phyloP scores from a whole-genome alignment of 2,329 filamentous ascomycete genomes.

The Nothophaeocryptopus gaeumannii region DNA sequence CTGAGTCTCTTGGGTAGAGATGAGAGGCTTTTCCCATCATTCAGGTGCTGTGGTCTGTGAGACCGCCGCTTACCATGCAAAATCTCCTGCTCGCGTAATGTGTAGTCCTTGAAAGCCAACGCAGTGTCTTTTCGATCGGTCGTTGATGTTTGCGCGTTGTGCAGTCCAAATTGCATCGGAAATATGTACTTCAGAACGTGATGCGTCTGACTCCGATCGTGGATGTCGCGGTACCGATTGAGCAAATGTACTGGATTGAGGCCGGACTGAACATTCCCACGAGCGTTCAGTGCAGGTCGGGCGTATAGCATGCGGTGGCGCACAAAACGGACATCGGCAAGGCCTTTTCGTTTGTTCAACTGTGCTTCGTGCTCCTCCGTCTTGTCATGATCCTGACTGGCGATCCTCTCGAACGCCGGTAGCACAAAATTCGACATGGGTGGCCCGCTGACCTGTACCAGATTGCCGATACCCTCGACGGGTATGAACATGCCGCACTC shows the following conservation, averaged over 20 bases:
- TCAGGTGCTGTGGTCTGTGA: neutral
- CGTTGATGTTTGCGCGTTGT: slow-evolving; percentile 82
- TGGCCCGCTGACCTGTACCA: slow-evolving; percentile 75
- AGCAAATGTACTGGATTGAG: slow-evolving; percentile 79
- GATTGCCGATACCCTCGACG: slow-evolving; percentile 61
- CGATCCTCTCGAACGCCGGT: neutral
- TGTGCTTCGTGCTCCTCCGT: neutral
- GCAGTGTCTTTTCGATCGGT: slow-evolving; percentile 64
- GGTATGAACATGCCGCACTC: slow-evolving; percentile 73
- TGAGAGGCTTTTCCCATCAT: slow-evolving; percentile 42
- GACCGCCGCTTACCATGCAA: slow-evolving; percentile 9
- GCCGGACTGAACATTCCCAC: slow-evolving; percentile 67
- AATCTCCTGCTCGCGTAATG: slow-evolving; percentile 80
- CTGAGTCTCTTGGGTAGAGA: slow-evolving; percentile 59
- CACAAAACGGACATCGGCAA: slow-evolving; percentile 63
- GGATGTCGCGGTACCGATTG: slow-evolving; percentile 61
- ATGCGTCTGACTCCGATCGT: slow-evolving; percentile 55
- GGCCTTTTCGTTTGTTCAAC: slow-evolving; percentile 7
- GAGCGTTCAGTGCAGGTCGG: slow-evolving; percentile 66
- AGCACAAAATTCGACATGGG: slow-evolving; percentile 50
- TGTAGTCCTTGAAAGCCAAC: slow-evolving; percentile 80
- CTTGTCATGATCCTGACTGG: neutral
- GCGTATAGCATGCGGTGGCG: slow-evolving; percentile 86
- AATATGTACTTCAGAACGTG: slow-evolving; percentile 92
- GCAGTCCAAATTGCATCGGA: slow-evolving; percentile 81